These are phyloP conservation scores for Zygnema circumcarinatum DNA, from an alignment of 139 green algal species.

Conservation along the genomic window DNA sequence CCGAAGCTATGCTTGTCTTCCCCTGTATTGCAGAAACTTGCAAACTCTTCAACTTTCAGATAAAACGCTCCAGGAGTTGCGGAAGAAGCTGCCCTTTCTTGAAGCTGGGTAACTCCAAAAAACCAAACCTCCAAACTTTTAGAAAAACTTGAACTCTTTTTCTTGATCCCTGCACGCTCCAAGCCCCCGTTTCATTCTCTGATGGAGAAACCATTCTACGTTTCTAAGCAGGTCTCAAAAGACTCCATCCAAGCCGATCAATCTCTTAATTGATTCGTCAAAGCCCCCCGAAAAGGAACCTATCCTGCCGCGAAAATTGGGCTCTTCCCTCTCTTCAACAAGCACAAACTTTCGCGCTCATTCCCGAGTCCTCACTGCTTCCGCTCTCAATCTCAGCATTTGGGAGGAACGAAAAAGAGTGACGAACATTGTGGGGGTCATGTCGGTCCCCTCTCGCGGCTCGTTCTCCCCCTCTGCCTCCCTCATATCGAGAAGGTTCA, in stretches of 20 bases:
- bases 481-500: not conserved
- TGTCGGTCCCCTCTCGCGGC: not conserved
- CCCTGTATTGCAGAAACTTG: not conserved
- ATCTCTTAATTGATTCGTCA: not conserved
- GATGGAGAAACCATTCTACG: not conserved
- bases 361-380: no score
- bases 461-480: no score
- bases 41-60: not conserved
- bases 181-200: not conserved
- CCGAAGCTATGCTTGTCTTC: not conserved
- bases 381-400: not conserved
- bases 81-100: not conserved
- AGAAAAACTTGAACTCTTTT: not conserved
- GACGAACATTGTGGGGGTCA: not conserved
- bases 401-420: not conserved
- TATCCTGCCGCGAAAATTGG: not conserved
- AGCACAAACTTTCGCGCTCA: not conserved
- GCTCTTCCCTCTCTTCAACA: not conserved
- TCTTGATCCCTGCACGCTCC: not conserved
- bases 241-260: no score
- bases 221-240: not conserved
- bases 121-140: not conserved
- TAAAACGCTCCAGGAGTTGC: no score
- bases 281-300: not conserved
- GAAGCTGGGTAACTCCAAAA: not conserved